phyloP scores from a whole-genome alignment of 768 basidiomycete species.

The Lactifluus piperatus region DNA sequence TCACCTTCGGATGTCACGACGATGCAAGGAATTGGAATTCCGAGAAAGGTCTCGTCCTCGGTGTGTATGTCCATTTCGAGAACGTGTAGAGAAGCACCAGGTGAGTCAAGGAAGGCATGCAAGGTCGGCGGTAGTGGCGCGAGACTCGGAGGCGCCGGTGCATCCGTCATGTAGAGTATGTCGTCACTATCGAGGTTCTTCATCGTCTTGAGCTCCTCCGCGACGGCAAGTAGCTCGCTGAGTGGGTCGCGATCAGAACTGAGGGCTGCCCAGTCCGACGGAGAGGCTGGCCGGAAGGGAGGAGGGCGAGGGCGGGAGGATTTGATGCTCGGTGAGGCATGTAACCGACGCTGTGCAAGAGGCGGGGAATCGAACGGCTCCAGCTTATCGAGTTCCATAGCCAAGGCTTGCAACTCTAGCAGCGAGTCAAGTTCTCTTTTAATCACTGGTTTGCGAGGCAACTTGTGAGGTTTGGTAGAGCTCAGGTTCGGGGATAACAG shows the following conservation, averaged over 20 bases:
- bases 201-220: slow-evolving; percentile 15
- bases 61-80: slow-evolving; percentile 15
- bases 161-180: slow-evolving; percentile 12
- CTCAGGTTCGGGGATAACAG: neutral
- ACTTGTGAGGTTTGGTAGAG: neutral
- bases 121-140: slow-evolving; percentile 5
- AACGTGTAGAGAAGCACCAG: neutral
- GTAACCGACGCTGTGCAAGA: neutral
- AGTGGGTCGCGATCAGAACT: slow-evolving; percentile 1
- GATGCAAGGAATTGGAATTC: slow-evolving; percentile 14
- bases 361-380: neutral
- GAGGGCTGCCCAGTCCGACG: neutral
- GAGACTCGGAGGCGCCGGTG: neutral
- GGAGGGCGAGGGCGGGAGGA: neutral
- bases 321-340: slow-evolving; percentile 15
- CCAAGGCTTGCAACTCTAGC: slow-evolving; percentile 2
- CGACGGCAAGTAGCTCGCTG: slow-evolving; percentile 12
- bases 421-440: neutral
- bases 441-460: neutral
- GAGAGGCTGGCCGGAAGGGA: neutral
- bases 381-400: neutral
- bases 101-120: slow-evolving; percentile 13
- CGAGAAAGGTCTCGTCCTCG: slow-evolving; percentile 11
- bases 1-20: slow-evolving; percentile 13
- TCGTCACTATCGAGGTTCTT: slow-evolving; percentile 12